Percentiles rank a stretch among this genome's conserved stretches.
These are phyloP conservation scores for Heliamphora pulchella DNA, from an alignment of 179 eudicot genomes.

Conservation along the genomic window DNA sequence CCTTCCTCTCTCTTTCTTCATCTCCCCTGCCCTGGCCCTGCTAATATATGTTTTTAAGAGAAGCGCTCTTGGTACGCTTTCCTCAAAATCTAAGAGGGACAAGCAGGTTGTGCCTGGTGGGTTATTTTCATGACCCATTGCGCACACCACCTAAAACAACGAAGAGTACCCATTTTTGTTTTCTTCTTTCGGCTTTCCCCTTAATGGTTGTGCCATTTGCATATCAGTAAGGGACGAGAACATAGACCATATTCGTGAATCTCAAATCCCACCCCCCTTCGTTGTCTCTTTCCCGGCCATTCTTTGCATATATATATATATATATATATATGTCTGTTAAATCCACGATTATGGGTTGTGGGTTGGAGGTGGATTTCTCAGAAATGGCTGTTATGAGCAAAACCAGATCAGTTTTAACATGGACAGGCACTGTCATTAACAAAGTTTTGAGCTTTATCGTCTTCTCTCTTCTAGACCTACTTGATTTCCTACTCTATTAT, in stretches of 20 bases:
- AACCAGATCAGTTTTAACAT: conserved; percentile 16
- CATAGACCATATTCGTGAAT: conserved; percentile 7
- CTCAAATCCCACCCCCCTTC: neutral
- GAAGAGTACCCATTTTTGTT: neutral
- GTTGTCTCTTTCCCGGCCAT: neutral
- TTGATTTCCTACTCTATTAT: conserved; percentile 57
- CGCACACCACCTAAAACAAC: neutral
- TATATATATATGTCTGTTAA: no score
- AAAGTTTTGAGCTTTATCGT: conserved; percentile 54
- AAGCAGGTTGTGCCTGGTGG: conserved; percentile 8
- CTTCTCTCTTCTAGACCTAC: conserved; percentile 51
- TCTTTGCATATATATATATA: no score
- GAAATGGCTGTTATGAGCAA: conserved; percentile 16
- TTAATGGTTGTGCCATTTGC: neutral
- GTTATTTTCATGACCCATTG: conserved; percentile 17
- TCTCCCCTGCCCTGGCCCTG: neutral
- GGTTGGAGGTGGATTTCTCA: neutral
- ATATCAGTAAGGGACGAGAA: neutral
- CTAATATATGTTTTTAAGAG: neutral
- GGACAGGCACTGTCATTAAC: conserved; percentile 44
- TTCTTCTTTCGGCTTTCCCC: neutral
- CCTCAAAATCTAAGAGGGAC: neutral
- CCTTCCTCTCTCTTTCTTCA: conserved; percentile 13
- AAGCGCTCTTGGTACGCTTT: conserved; percentile 3
- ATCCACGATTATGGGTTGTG: no score